Evolutionary conservation across 768 basidiomycete genomes (phyloP), one percentile per base, ranked within the genome.

Genomic region (Mycena kentingensis): DNA sequence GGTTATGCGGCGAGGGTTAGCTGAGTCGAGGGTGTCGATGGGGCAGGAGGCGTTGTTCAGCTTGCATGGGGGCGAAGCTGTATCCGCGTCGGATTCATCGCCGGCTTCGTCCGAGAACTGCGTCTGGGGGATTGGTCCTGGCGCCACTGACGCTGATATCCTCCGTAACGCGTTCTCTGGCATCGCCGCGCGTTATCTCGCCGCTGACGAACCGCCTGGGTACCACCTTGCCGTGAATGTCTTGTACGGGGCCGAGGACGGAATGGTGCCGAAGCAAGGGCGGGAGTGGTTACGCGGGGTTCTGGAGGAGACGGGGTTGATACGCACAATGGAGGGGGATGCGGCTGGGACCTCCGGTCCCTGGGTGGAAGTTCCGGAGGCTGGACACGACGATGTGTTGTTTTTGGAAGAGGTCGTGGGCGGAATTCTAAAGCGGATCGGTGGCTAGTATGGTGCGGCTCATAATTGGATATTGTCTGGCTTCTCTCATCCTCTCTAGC

Each of bases 41-140:
- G 57, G 57, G 42, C 53, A 59, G 42, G 57, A 59, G 51, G 53
- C 57, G 46, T 36, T 59, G 22, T 27, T 59, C 18, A 46, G 8
- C 18, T 24, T 46, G 29, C 44, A 46, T 29, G 44, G 44, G 5
- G 44, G 44, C 5, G 44, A 46, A 16, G 8, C 34, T 32, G 35
- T 16, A 18, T 51, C 26, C 49, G 44, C 25, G 38, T 32, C 26
- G 38, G 45, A n/a, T 32, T 7, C 11, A 24, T 8, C 11, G n/a
- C 31, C 1, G 10, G 28, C 12, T 4, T 32, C 12, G 4, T 4
- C 8, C 26, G 45, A 48, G 15, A 38, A n/a, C n/a, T 42, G 46
- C 46, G 43, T 51, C 15, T 59, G 57, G 57, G 57, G 57, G 27
- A 16, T 59, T 19, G 57, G 57, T 7, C n/a, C 22, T n/a, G 57